Conservation (phyloP, 371 early-diverging fungal species). For the Parasitella parasitica region DNA sequence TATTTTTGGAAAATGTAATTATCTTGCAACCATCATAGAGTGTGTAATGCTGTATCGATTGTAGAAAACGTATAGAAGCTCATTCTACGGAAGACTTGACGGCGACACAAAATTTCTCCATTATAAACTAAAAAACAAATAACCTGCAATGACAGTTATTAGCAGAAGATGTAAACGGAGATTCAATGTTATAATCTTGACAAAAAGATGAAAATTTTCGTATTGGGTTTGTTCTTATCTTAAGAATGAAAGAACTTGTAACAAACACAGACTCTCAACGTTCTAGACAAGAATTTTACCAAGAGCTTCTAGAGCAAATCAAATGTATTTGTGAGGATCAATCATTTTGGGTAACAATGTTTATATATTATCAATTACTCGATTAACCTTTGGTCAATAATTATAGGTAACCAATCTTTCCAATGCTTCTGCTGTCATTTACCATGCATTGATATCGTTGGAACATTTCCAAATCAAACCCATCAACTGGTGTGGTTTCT, state of each 20-base stretch:
- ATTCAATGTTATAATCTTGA: background rate
- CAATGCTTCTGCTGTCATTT: constrained; percentile 80
- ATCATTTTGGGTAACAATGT: constrained; percentile 51
- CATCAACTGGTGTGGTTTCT: constrained; percentile 95
- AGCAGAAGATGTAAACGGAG: background rate
- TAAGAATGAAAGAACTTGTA: constrained; percentile 32
- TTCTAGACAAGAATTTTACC: constrained; percentile 56
- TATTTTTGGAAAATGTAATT: background rate
- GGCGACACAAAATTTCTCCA: too few species aligned
- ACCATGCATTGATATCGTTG: constrained; percentile 65
- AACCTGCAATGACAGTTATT: too few species aligned
- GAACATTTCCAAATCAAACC: constrained; percentile 65
- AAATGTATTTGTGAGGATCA: constrained; percentile 54
- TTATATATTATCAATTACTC: too few species aligned
- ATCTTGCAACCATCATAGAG: background rate
- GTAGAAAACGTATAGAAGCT: too few species aligned
- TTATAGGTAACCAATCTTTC: constrained; percentile 71
- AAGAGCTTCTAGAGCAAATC: constrained; percentile 48
- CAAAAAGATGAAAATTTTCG: background rate
- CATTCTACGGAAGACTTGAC: too few species aligned
- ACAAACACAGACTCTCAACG: constrained; percentile 32
- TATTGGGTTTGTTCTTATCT: background rate
- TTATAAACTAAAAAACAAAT: too few species aligned
- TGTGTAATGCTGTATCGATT: too few species aligned
- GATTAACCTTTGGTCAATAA: background rate